Evolutionary conservation across 1,284 basidiomycete species (phyloP).

Genomic region (Fomitopsis betulina): DNA sequence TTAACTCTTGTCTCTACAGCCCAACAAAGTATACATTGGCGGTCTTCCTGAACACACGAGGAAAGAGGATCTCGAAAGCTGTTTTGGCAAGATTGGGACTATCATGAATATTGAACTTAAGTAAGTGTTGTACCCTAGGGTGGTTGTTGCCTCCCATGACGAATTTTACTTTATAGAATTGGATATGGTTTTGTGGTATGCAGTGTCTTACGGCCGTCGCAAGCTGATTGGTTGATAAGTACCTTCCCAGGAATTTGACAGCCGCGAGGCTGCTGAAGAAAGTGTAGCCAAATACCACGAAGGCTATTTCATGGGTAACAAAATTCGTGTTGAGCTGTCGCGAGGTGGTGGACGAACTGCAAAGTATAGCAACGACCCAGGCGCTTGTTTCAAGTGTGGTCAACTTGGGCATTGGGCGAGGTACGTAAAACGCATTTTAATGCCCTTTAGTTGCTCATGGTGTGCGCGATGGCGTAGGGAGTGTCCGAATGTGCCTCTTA

Average conservation of each 20-base stretch:
- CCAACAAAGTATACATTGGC: conserved; percentile 87
- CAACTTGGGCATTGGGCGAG: conserved; percentile 83
- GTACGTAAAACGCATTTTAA: conserved; percentile 35
- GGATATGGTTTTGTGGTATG: conserved; percentile 85
- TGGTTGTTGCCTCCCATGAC: background rate
- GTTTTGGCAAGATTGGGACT: conserved; percentile 79
- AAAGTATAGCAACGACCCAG: conserved; percentile 72
- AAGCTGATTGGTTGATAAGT: background rate
- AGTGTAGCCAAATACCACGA: conserved; percentile 83
- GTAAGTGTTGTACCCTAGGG: conserved; percentile 41
- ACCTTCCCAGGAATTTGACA: conserved; percentile 69
- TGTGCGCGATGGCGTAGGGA: conserved; percentile 43
- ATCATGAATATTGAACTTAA: conserved; percentile 78
- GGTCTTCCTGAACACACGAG: conserved; percentile 81
- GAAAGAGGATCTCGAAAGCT: conserved; percentile 75
- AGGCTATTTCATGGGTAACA: conserved; percentile 84
- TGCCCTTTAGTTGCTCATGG: background rate
- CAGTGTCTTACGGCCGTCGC: conserved; percentile 1
- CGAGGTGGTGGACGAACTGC: conserved; percentile 77
- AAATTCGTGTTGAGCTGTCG: conserved; percentile 80
- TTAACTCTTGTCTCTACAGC: conserved; percentile 65
- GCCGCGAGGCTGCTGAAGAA: conserved; percentile 72
- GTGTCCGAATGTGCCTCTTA: conserved; percentile 54
- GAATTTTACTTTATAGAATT: conserved; percentile 39
- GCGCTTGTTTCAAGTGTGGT: conserved; percentile 82